Percentiles rank a stretch among this genome's conserved stretches.
These are phyloP conservation scores for Imleria badia DNA, from an alignment of 768 basidiomycete species.

Conservation along the genomic window DNA sequence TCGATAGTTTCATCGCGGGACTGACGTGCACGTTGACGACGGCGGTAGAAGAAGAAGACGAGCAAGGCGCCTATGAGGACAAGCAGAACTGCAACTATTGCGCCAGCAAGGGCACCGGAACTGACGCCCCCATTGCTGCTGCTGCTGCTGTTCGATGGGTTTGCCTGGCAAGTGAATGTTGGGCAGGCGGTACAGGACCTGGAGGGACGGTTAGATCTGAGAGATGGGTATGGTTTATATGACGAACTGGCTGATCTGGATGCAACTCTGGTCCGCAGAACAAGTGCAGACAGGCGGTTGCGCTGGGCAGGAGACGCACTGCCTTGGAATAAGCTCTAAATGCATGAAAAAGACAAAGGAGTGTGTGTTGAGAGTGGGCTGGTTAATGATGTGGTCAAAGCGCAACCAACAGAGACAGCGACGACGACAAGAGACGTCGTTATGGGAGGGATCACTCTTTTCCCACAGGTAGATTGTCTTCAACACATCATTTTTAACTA, in stretches of 20 bases:
- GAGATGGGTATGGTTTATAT: not conserved
- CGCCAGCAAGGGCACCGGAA: conserved; percentile 73
- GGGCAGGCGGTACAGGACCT: conserved; percentile 63
- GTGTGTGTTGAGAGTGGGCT: conserved; percentile 25
- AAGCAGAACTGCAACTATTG: conserved; percentile 61
- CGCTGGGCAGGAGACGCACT: conserved; percentile 53
- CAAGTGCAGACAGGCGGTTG: conserved; percentile 56
- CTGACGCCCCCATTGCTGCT: conserved; percentile 48
- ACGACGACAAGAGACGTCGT: conserved; percentile 7
- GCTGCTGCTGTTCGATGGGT: conserved; percentile 6
- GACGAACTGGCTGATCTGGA: conserved; percentile 58
- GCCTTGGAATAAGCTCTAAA: conserved; percentile 39
- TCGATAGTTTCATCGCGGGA: conserved; percentile 34
- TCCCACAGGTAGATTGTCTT: conserved; percentile 5
- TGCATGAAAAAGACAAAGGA: conserved; percentile 38
- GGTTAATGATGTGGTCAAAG: conserved; percentile 19
- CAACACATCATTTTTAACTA: too few relatives aligned
- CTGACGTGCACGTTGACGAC: conserved; percentile 46
- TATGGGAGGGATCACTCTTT: not conserved
- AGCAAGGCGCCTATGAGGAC: conserved; percentile 53
- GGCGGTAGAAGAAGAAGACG: conserved; percentile 65
- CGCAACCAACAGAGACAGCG: too few relatives aligned
- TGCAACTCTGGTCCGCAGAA: conserved; percentile 52
- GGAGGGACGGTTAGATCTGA: conserved; percentile 1
- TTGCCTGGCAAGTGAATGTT: conserved; percentile 50